Evolutionary conservation across 2,329 filamentous ascomycete genomes (phyloP).

Genomic region (Gnomoniopsis smithogilvyi): DNA sequence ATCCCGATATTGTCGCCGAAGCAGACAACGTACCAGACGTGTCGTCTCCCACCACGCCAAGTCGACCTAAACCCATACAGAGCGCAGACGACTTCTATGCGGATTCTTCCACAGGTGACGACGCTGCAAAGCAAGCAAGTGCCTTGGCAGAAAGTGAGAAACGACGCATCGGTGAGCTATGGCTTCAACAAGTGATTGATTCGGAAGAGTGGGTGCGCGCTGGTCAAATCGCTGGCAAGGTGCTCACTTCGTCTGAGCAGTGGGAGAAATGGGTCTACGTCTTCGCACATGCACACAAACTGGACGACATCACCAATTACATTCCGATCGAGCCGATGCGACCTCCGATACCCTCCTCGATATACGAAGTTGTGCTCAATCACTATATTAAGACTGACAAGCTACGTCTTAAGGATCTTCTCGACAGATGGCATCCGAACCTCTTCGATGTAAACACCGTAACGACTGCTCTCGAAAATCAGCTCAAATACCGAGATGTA

Average conservation of each 20-base stretch:
- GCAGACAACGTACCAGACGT: slow-evolving; percentile 38
- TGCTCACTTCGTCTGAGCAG: slow-evolving; percentile 71
- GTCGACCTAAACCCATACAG: slow-evolving; percentile 27
- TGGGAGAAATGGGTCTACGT: slow-evolving; percentile 98
- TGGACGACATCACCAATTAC: slow-evolving; percentile 84
- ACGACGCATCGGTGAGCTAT: slow-evolving; percentile 83
- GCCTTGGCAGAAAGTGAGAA: slow-evolving; percentile 82
- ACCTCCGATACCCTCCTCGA: slow-evolving; percentile 73
- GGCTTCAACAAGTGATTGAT: slow-evolving; percentile 82
- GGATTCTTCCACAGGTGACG: slow-evolving; percentile 63
- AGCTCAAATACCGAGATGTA: slow-evolving; percentile 73
- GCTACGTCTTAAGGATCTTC: slow-evolving; percentile 69
- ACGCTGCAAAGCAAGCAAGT: slow-evolving; percentile 53
- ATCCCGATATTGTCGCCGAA: slow-evolving; percentile 67
- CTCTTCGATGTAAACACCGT: slow-evolving; percentile 78
- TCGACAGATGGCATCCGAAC: slow-evolving; percentile 81
- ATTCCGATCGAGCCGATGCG: slow-evolving; percentile 76
- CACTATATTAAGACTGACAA: slow-evolving; percentile 84
- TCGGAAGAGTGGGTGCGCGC: slow-evolving; percentile 73
- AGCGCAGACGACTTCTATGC: slow-evolving; percentile 68
- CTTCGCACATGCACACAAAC: slow-evolving; percentile 81
- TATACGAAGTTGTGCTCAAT: slow-evolving; percentile 86
- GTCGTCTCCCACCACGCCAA: slow-evolving; percentile 32
- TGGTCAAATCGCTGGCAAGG: slow-evolving; percentile 76
- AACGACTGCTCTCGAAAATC: slow-evolving; percentile 75